Evolutionary conservation across 306 rosid genomes (phyloP), one percentile per base, ranked within the genome.

Genomic region (Abrus precatorius): DNA sequence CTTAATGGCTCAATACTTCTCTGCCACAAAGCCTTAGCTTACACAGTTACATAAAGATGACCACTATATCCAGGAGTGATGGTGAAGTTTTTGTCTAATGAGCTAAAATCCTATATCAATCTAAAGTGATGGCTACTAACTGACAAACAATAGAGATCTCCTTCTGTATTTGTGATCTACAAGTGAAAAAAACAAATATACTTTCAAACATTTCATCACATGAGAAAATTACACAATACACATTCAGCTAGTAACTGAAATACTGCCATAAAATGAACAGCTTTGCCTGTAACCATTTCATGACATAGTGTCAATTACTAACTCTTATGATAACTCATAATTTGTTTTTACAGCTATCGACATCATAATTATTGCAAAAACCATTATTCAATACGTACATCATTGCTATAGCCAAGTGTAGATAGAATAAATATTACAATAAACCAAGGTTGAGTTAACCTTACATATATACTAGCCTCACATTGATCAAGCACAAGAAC

Each of bases 51-150:
- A 85, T 90, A 94, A 56, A 94, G 9, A 56, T 69, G 92, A 59
- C 98, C 97, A 76, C 90, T 94, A 86, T 89, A 90, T 83, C 96
- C 97, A 0, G 97, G 84, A 30, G 93, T 84, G 61, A 90, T 6
- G 11, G 94, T 80, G 84, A 90, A 88, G 72, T 61, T 57, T 72
- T 84, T 90, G 77, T 80, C 96, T 0, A 90, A 87, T 14, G 88
- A 88, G 68, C 97, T 94, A 5, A 92, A 87, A 79, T 92, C 98
- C 69, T 84, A 89, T 69, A 92, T 89, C 97, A 97, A 92, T 80
- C 84, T 88, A 48, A 90, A 89, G 47, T 83, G 75, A 20, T 76
- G 94, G 70, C 88, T 83, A 2, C 82, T 91, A 56, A 87, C 57
- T 0, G 96, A 89, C 67, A 94, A 48, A 56, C 90, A 85, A 68